Base-by-base conservation (phyloP, 2,329 filamentous ascomycete species). In the Lachnellula arida region DNA sequence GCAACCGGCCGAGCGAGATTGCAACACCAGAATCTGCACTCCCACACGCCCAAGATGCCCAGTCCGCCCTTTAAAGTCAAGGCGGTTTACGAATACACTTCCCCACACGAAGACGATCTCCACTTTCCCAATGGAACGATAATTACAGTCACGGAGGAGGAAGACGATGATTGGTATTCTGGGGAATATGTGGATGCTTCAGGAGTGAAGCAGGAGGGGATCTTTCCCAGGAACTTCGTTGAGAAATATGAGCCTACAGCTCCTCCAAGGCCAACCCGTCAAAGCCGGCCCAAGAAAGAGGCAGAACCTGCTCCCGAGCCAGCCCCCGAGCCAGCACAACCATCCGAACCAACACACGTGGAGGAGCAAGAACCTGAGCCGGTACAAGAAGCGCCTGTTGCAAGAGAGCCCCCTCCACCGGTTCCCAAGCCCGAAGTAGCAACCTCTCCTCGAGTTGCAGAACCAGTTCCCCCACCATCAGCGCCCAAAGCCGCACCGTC, bases 201-300 rank as follows among this genome's bases (percentile, higher is more conserved):
- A 51, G 94, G 94, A 55, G 75, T 73, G 60, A 91, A 87, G 73
- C 82, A 86, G 70, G 86, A 92, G 69, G 93, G 93, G 64, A 88
- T 97, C 66, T 97, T 97, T 73, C 93, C 91, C 51, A 87, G 88
- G 71, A 99, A 97, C 75, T 99, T 99, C 71, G 94, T 99, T 68
- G 94, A 99, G 74, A 91, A 87, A 75, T 95, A 91, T 74, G 93
- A 97, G 72, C 94, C 94, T 39, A 88, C 86, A 55, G 88, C 93
- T 61, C 94, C 94, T 58, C 91, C 92, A 58, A 85, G 94, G 57
- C 94, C 94, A 56, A 81, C 83, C 60, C 85, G 94, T 67, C 78
- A 83, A 15, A 75, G 73, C 56, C 86, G 89, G 63, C 75, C 81
- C 51, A 92, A 87, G 76, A 88, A 84, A 70, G 58, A 71, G 17